Conservation (phyloP, 345 rosid genomes). For the Fremontodendron californicum region DNA sequence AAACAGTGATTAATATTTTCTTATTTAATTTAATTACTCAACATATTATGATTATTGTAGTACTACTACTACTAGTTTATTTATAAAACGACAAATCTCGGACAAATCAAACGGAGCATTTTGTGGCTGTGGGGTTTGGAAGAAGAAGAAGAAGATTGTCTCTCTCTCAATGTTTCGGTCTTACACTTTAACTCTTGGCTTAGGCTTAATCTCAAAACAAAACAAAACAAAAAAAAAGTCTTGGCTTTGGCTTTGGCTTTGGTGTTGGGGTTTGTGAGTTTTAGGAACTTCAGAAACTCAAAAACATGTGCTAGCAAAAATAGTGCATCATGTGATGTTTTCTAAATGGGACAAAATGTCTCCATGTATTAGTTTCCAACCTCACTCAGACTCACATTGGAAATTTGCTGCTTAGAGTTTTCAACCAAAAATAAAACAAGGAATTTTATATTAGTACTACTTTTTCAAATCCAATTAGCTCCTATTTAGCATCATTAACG, state of each 20-base stretch:
- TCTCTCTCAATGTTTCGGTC: neutral
- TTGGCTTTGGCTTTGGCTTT: neutral
- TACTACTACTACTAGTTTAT: too few relatives aligned
- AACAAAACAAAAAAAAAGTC: too few relatives aligned
- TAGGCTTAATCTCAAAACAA: too few relatives aligned
- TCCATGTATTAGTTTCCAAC: neutral
- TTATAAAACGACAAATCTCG: neutral
- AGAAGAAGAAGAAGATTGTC: neutral
- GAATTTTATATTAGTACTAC: neutral
- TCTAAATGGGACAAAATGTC: neutral
- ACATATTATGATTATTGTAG: too few relatives aligned
- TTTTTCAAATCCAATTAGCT: neutral
- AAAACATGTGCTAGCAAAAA: too few relatives aligned
- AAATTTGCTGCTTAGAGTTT: neutral
- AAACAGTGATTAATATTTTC: too few relatives aligned
- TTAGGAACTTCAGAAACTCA: neutral
- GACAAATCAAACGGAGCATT: neutral
- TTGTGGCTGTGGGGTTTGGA: neutral
- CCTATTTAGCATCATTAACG: neutral
- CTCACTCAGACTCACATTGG: neutral
- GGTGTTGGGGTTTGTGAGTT: neutral
- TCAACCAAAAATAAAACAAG: neutral
- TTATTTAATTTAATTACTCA: too few relatives aligned
- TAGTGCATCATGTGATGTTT: slow-evolving; percentile 12
- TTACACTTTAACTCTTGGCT: neutral